Percentiles rank a stretch among this genome's conserved stretches.
phyloP scores from a whole-genome alignment of 208 protist species.

The Leishmania martiniquensis region DNA sequence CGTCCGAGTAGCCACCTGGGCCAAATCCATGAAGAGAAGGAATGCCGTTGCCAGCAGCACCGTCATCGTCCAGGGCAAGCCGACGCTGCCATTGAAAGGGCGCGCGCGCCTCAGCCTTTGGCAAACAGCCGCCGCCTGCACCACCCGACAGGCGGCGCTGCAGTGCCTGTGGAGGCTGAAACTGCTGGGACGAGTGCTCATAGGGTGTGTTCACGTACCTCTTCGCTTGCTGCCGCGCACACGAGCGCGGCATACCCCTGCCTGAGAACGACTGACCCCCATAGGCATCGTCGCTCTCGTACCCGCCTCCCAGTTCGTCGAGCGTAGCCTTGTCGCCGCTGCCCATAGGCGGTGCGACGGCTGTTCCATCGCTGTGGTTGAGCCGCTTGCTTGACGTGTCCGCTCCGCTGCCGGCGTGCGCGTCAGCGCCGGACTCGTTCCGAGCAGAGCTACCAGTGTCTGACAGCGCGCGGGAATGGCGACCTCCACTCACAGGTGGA shows the following conservation, averaged over 20 bases:
- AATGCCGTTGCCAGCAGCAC: neutral
- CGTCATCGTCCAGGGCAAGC: neutral
- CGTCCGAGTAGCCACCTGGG: slow-evolving; percentile 1
- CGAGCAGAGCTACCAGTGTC: neutral
- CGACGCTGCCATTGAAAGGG: neutral
- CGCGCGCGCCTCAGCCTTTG: neutral
- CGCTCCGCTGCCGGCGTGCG: neutral
- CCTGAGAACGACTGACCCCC: neutral
- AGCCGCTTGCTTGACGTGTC: neutral
- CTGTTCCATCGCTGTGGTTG: neutral
- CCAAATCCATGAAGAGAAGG: slow-evolving; percentile 1
- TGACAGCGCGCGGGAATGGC: neutral
- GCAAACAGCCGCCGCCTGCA: neutral
- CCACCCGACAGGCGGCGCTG: slow-evolving; percentile 11
- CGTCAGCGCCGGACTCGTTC: neutral
- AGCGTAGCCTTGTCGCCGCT: neutral
- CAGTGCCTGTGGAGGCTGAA: neutral
- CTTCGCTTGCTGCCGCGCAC: neutral
- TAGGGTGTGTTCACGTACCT: neutral
- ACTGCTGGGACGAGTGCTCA: neutral
- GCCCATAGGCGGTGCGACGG: neutral
- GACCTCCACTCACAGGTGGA: neutral
- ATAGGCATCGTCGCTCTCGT: neutral
- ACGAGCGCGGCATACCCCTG: neutral
- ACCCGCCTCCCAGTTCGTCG: neutral